Evolutionary conservation across 306 rosid genomes (phyloP).

Genomic region (Alnus glutinosa): DNA sequence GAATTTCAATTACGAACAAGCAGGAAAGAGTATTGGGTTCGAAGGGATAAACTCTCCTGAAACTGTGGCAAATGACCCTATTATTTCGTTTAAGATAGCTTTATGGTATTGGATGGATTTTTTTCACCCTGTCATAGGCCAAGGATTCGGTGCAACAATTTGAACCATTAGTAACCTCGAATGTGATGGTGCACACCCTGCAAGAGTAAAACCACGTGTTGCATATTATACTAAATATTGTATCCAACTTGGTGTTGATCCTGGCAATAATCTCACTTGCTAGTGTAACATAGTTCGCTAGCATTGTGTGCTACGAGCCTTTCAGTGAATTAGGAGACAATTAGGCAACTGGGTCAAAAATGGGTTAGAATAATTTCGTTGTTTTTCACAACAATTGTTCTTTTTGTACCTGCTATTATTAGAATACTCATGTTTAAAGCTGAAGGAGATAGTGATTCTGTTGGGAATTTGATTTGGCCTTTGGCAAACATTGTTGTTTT

Average conservation of each 20-base stretch:
- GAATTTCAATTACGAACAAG: slow-evolving; percentile 86
- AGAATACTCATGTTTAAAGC: slow-evolving; percentile 54
- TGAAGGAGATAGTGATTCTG: slow-evolving; percentile 39
- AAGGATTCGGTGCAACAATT: slow-evolving; percentile 85
- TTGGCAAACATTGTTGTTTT: too few species aligned
- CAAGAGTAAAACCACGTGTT: slow-evolving; percentile 54
- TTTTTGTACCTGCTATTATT: slow-evolving; percentile 71
- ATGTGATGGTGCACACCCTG: slow-evolving; percentile 56
- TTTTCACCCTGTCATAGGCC: slow-evolving; percentile 51
- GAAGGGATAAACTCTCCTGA: slow-evolving; percentile 73
- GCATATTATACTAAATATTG: slow-evolving; percentile 61
- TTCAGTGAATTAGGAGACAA: slow-evolving; percentile 55
- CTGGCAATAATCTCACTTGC: slow-evolving; percentile 72
- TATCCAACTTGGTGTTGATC: slow-evolving; percentile 57
- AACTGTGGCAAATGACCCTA: slow-evolving; percentile 53
- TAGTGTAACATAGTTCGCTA: slow-evolving; percentile 14
- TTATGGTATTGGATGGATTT: slow-evolving; percentile 78
- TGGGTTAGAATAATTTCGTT: slow-evolving; percentile 59
- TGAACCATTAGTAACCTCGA: slow-evolving; percentile 77
- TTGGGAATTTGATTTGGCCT: too few species aligned
- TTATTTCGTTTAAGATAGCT: slow-evolving; percentile 70
- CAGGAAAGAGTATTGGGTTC: slow-evolving; percentile 50
- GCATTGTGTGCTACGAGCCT: too few species aligned
- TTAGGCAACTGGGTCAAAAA: slow-evolving; percentile 62
- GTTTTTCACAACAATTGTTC: slow-evolving; percentile 71